Percentiles rank a stretch among this genome's conserved stretches.
Evolutionary conservation across 371 early-diverging fungal species (phyloP).

Genomic region (Gilbertella persicaria): DNA sequence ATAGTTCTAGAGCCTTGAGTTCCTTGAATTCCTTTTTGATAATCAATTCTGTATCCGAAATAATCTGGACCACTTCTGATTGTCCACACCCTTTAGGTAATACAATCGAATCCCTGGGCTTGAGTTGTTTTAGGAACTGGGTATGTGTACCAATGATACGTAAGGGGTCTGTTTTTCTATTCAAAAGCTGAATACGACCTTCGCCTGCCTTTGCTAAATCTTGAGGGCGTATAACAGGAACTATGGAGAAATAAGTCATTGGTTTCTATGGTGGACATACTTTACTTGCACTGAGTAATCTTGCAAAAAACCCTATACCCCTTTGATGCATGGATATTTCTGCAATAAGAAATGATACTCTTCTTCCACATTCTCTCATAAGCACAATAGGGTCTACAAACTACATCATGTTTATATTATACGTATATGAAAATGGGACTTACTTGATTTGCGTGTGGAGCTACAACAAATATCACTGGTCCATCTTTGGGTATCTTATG

Average conservation of each 20-base stretch:
- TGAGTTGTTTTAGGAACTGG: constrained; percentile 67
- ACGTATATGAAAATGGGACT: no score
- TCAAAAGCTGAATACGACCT: constrained; percentile 67
- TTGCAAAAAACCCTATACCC: constrained; percentile 79
- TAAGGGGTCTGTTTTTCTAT: constrained; percentile 64
- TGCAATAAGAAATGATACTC: constrained; percentile 82
- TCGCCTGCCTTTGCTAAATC: constrained; percentile 74
- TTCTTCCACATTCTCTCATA: constrained; percentile 71
- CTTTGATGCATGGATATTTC: constrained; percentile 83
- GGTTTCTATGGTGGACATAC: not conserved
- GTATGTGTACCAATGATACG: constrained; percentile 69
- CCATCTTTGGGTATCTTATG: constrained; percentile 84
- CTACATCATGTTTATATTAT: constrained; percentile 28
- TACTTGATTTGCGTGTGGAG: constrained; percentile 94
- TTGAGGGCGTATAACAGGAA: constrained; percentile 90
- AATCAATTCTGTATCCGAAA: constrained; percentile 79
- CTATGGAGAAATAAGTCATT: constrained; percentile 19
- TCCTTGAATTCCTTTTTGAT: constrained; percentile 71
- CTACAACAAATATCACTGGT: constrained; percentile 90
- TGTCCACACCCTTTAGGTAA: constrained; percentile 61
- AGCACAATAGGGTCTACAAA: constrained; percentile 91
- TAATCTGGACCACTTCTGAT: constrained; percentile 72
- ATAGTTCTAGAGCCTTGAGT: constrained; percentile 56
- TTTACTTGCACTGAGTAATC: constrained; percentile 66
- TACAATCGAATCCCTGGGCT: constrained; percentile 57